Evolutionary conservation across 495 filamentous ascomycete genomes (phyloP), one percentile per base, ranked within the genome.

Genomic region (Diplogelasinospora grovesii): DNA sequence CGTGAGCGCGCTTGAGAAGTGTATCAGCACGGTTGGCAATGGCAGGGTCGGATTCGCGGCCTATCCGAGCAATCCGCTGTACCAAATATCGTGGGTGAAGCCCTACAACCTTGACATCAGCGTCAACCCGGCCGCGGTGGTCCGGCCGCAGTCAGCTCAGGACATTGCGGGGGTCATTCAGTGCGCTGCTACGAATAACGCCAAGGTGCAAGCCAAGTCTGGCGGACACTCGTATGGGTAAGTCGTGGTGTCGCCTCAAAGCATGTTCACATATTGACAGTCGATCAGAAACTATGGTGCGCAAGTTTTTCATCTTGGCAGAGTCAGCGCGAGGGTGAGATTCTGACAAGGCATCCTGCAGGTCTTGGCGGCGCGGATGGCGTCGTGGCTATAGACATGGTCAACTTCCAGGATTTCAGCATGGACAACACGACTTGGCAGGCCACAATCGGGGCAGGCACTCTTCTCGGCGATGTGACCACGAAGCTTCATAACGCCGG

Each of bases 161-260:
- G 69, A 88, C 32, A 71, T 88, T 9, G 68, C 78, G 1, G 64
- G 54, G 16, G 67, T 79, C 3, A 67, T 86, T 8, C 67, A 65
- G 39, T 86, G 82, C 46, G 82, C 81, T 0, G 61, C 55, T 0
- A 48, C 57, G 3, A 59, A 69, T 39, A 63, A 58, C 24, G 58
- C 77, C 47, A 79, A 81, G 48, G 81, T 88, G 15, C 82, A 85
- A 46, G 67, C 83, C 8, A 77, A 71, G 48, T 77, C 75, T 26
- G 85, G 85, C 10, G 86, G 86, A 1, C 86, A 89, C 53, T 85
- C 79, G 10, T 87, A 82, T 61, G 68, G 56, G 67, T 71, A 45
- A 42, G 68, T 39, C 19, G n/a, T n/a, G n/a, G n/a, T n/a, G n/a
- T n/a, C n/a, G n/a, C n/a, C n/a, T n/a, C n/a, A n/a, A n/a, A n/a